Base-by-base conservation (phyloP, 2,329 filamentous ascomycete species). In the Fusarium graminum region DNA sequence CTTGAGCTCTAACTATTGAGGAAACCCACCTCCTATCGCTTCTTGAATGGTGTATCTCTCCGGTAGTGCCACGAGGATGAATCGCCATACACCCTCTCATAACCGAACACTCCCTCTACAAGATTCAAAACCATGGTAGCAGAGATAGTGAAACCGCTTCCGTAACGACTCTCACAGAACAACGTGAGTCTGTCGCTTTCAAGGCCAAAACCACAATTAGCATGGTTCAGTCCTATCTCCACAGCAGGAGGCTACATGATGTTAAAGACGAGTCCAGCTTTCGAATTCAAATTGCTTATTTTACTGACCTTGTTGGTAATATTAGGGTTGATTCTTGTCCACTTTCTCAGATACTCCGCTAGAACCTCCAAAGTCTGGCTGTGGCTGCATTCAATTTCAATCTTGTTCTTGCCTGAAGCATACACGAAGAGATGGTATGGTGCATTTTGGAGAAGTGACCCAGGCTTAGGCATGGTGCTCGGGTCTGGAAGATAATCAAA, bases 351-450 rank as follows among this genome's bases (percentile, higher is more conserved):
- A 57, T 85, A 86, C 2, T 79, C 77, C 4, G 76, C 74, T 8
- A 86, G 67, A 16, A 84, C 71, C 51, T 81, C 74, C 28, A 85
- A 69, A 0, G 80, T 82, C 6, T 78, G 78, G 39, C 78, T 79
- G 69, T 86, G 84, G 46, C 81, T 85, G 49, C 80, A 77, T 46
- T 83, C 78, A 12, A 86, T 72, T 45, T 80, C 78, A 11, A 85
- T 75, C 22, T 67, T 69, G 10, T 66, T 62, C 7, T 61, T 67
- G 17, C 74, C 72, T 12, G 68, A 63, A 11, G 74, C 71, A 19
- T 74, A 66, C 6, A 85, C 74, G 14, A 78, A 75, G 7, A 86
- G 73, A 51, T 83, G 77, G 64, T 85, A 85, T 0, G 83, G 83
- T 2, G 83, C 80, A 30, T 74, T 78, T 10, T 77, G 74, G 14